A percentile compares a stretch with the other conserved stretches of the same genome.
phyloP scores from a whole-genome alignment of 2,329 filamentous ascomycete genomes.

The Aureobasidium sp. region DNA sequence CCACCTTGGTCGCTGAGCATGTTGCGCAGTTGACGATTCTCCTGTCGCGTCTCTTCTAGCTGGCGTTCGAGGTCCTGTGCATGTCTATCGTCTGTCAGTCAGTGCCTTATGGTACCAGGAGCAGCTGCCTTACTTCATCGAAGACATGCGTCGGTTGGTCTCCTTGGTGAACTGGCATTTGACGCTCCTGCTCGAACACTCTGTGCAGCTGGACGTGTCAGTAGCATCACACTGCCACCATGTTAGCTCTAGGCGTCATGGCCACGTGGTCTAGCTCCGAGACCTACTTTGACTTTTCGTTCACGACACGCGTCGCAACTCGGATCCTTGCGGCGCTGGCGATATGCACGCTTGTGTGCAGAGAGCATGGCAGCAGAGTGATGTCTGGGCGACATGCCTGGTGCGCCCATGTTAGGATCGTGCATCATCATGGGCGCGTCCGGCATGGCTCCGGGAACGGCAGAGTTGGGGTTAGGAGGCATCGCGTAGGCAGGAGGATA shows the following conservation, averaged over 20 bases:
- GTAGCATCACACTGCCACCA: conserved; percentile 76
- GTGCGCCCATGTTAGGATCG: conserved; percentile 11
- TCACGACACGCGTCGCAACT: conserved; percentile 97
- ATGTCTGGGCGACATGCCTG: conserved; percentile 34
- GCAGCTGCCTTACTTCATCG: conserved; percentile 66
- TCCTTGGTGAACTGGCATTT: conserved; percentile 99
- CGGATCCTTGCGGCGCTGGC: conserved; percentile 90
- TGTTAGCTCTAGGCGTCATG: conserved; percentile 11
- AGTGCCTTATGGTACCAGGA: neutral
- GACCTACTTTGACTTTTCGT: conserved; percentile 56
- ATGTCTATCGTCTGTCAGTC: conserved; percentile 46
- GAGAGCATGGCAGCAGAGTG: conserved; percentile 49
- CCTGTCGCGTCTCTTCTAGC: conserved; percentile 68
- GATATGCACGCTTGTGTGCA: conserved; percentile 86
- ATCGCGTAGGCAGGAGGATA: conserved; percentile 13
- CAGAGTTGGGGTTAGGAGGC: neutral
- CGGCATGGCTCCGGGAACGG: neutral
- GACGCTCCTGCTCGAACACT: conserved; percentile 92
- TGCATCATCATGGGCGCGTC: conserved; percentile 16
- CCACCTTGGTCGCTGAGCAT: conserved; percentile 44
- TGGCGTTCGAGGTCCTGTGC: conserved; percentile 95
- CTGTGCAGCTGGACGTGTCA: conserved; percentile 90
- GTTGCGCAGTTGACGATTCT: conserved; percentile 67
- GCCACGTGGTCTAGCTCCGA: neutral
- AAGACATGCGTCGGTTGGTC: conserved; percentile 97